Percentiles rank a stretch among this genome's conserved stretches.
phyloP scores from a whole-genome alignment of 1,284 basidiomycete species.

The Garcileccinum viscosum region DNA sequence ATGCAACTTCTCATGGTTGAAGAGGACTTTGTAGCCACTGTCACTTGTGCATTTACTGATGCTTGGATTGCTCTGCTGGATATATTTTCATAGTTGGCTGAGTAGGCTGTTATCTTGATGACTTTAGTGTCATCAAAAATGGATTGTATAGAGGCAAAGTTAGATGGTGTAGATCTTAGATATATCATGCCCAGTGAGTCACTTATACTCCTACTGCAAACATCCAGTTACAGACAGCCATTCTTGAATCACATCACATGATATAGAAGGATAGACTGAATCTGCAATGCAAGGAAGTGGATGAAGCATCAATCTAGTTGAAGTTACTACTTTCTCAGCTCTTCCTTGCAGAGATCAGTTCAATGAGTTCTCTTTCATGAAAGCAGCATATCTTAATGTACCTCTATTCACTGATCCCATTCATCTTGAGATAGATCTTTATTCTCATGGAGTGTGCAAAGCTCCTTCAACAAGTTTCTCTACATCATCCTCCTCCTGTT shows the following conservation, averaged over 20 bases:
- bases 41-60: slow-evolving; percentile 54
- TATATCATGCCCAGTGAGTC: slow-evolving; percentile 29
- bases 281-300: slow-evolving; percentile 13
- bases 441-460: too few species aligned
- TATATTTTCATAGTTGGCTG: slow-evolving; percentile 38
- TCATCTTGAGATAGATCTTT: too few species aligned
- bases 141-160: slow-evolving; percentile 17
- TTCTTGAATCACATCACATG: slow-evolving; percentile 17
- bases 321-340: slow-evolving; percentile 4
- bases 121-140: slow-evolving; percentile 54
- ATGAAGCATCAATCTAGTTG: slow-evolving; percentile 10
- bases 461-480: too few species aligned
- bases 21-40: too few species aligned
- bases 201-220: slow-evolving; percentile 13
- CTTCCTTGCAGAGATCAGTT: slow-evolving; percentile 10
- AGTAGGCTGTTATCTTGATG: slow-evolving; percentile 9
- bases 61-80: slow-evolving; percentile 62
- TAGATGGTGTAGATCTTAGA: slow-evolving; percentile 32
- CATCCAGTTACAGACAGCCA: not conserved
- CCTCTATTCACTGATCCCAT: too few species aligned
- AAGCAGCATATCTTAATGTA: too few species aligned
- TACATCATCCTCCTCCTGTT: too few species aligned
- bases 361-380: too few species aligned
- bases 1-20: slow-evolving; percentile 54
- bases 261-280: slow-evolving; percentile 24